Evolutionary conservation across 306 rosid genomes (phyloP), one percentile per base, ranked within the genome.

Genomic region (Vigna radiata): DNA sequence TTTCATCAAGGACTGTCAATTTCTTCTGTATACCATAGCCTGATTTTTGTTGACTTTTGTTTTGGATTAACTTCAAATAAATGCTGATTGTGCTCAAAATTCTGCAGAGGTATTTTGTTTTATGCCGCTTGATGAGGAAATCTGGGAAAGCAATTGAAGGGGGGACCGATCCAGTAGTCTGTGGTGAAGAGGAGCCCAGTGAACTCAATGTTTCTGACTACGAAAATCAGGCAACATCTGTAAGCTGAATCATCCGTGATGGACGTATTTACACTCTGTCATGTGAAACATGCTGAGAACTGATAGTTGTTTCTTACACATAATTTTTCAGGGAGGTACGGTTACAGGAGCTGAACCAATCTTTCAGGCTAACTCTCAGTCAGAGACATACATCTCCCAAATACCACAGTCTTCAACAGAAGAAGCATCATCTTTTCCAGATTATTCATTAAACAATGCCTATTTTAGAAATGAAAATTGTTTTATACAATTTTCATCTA

Each of bases 111-210:
- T 19, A 75, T 39, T 86, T 82, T 75, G 92, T 89, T 62, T 8
- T 94, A 27, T 79, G 89, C 72, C 84, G 84, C 29, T 47, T 94
- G 72, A 90, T 33, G 80, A 47, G 64, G 33, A 85, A 86, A 36
- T 19, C 27, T 10, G 87, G 18, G 73, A 72, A 59, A 74, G 75
- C 78, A 21, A 4, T 69, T 21, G 85, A 77, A 55, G 68, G 29
- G 71, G 59, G 15, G 47, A 31, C 49, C 29, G 65, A 62, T 10
- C 54, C 13, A 59, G 12, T 17, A 62, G n/a, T 72, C 25, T 10
- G 11, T 27, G 83, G 60, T 79, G 89, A 81, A 69, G 81, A 78
- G 15, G 85, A 81, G 54, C 67, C 86, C 31, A 82, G 80, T 19
- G 66, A 73, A 69, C 3, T 8, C 68, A 2, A 36, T 10, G 46